Evolutionary conservation across 2,329 filamentous ascomycete genomes (phyloP).

Genomic region (Penicillium capsulatum): DNA sequence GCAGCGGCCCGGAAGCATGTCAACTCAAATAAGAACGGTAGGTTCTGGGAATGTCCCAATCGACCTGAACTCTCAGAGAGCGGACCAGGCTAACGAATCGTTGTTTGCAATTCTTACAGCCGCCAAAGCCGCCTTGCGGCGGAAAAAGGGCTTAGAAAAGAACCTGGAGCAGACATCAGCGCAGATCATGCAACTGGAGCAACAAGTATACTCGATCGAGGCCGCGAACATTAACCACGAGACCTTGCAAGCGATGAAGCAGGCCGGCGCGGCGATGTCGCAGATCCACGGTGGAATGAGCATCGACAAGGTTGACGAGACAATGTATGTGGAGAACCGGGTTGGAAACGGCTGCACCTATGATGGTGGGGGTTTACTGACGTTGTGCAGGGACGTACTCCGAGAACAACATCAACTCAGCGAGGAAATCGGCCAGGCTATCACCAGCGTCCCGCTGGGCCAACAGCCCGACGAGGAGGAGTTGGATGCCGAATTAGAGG

Average conservation of each 20-base stretch:
- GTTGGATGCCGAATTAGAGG: slow-evolving; percentile 77
- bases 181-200: slow-evolving; percentile 88
- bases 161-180: slow-evolving; percentile 84
- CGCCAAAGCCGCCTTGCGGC: slow-evolving; percentile 81
- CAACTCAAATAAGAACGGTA: slow-evolving; percentile 85
- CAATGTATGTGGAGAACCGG: slow-evolving; percentile 65
- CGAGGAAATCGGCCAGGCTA: slow-evolving; percentile 85
- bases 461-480: slow-evolving; percentile 79
- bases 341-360: neutral
- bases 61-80: neutral
- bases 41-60: neutral
- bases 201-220: slow-evolving; percentile 95
- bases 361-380: slow-evolving; percentile 4
- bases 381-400: slow-evolving; percentile 68
- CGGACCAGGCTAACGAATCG: neutral
- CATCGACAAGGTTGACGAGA: slow-evolving; percentile 89
- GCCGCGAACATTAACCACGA: slow-evolving; percentile 98
- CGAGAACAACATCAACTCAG: slow-evolving; percentile 89
- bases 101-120: slow-evolving; percentile 51
- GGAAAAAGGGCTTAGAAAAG: slow-evolving; percentile 93
- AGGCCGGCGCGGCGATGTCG: slow-evolving; percentile 85
- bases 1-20: slow-evolving; percentile 83
- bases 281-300: slow-evolving; percentile 86
- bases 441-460: slow-evolving; percentile 65
- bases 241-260: slow-evolving; percentile 90